Base-by-base conservation (phyloP, 2,329 filamentous ascomycete species). In the Colletotrichum australisinense region DNA sequence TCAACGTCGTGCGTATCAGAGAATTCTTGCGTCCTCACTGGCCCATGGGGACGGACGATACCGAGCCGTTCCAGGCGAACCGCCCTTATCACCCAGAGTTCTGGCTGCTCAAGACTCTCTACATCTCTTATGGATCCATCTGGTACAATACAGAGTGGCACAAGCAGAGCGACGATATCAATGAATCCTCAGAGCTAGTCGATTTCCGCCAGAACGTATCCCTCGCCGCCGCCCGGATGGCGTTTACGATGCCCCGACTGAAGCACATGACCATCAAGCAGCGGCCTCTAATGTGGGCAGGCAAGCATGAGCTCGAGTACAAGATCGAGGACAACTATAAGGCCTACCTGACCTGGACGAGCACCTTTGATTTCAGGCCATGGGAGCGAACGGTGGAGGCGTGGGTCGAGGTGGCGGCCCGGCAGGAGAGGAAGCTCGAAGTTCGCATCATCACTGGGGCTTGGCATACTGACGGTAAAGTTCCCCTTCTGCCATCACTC, bases 211-310 rank as follows among this genome's bases (percentile, higher is more conserved):
- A 78, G 28, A 57, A 57, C 28, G 59, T 77, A 22, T 76, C 75
- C n/a, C 74, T 78, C 22, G 75, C 74, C 32, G 74, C 75, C 16
- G 74, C 76, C 1, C 74, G 76, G 4, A 67, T 78, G 56, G 76
- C 76, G 1, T 55, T 74, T 32, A 69, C 73, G n/a, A 78, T 78
- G 74, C 76, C 76, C 12, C 38, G 42, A 19, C 52, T 82, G 24
- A 71, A 64, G 24, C 66, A 67, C 28, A 65, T 78, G 71, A 67
- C 63, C 12, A 59, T 78, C 42, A 70, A 66, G 46, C 76, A 78
- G 62, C 69, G 76, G n/a, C 75, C 75, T 19, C 69, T 77, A 16
- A 77, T 78, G 76, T 78, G 76, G 67, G 76, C 76, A 1, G 76
- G 76, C n/a, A 76, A 74, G 70, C 76, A 78, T 52, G 58, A 73